Conservation (phyloP, 2,329 filamentous ascomycete species). For the Chaetomium sp. region DNA sequence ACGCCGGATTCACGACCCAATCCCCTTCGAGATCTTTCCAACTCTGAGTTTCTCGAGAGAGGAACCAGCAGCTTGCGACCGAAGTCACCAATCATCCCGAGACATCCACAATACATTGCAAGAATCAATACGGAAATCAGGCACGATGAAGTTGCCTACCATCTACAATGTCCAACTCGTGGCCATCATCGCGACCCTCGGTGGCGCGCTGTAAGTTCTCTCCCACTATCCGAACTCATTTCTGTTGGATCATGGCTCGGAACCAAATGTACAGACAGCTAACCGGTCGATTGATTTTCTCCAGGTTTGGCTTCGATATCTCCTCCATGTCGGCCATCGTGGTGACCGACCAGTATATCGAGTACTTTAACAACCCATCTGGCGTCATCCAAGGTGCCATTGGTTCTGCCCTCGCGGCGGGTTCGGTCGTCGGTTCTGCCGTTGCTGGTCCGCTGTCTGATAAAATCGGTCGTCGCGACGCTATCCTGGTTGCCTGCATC, state of each 20-base stretch:
- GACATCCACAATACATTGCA: background rate
- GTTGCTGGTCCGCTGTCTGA: constrained; percentile 54
- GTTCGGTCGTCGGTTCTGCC: constrained; percentile 54
- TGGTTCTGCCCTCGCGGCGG: constrained; percentile 54
- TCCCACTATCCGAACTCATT: background rate
- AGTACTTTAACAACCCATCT: constrained; percentile 53
- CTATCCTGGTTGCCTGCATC: constrained; percentile 49
- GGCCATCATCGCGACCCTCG: constrained; percentile 54
- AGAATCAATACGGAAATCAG: background rate
- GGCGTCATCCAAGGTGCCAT: constrained; percentile 54
- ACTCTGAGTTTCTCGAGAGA: background rate
- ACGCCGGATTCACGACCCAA: background rate
- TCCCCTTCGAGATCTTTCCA: background rate
- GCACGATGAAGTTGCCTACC: constrained; percentile 46
- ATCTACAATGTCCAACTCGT: constrained; percentile 58
- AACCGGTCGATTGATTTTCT: background rate
- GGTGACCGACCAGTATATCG: constrained; percentile 52
- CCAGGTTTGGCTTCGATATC: constrained; percentile 57
- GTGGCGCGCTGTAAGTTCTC: constrained; percentile 49
- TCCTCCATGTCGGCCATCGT: constrained; percentile 61
- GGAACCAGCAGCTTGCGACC: background rate
- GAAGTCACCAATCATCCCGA: background rate
- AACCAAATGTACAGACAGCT: background rate
- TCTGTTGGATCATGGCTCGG: background rate
- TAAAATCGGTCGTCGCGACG: constrained; percentile 49